Percentiles rank a stretch among this genome's conserved stretches.
Conservation (phyloP, 495 filamentous ascomycete genomes). For the Tuber brumale region DNA sequence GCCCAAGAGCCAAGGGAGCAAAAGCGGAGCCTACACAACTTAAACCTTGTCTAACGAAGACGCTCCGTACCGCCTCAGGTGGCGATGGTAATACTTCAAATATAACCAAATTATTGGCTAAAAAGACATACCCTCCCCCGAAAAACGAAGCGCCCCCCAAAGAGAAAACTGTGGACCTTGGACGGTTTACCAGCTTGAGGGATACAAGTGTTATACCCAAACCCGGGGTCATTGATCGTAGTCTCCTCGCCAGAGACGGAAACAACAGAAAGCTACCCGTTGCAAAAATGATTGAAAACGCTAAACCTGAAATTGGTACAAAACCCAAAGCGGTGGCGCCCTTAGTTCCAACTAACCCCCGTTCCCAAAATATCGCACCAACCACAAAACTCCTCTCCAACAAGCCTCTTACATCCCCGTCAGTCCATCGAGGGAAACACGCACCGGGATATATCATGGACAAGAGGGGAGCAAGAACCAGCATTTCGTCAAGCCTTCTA, state of each 20-base stretch:
- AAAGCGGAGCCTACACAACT: background rate
- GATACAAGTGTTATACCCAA: background rate
- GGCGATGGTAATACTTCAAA: background rate
- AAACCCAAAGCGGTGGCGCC: background rate
- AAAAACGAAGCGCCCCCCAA: background rate
- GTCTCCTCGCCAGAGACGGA: background rate
- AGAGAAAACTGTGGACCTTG: background rate
- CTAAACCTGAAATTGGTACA: background rate
- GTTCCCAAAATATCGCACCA: background rate
- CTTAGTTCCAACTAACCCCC: background rate
- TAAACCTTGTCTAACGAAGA: background rate
- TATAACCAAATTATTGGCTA: background rate
- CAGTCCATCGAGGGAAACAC: background rate
- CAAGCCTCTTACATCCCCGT: background rate
- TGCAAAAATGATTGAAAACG: background rate
- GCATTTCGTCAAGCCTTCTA: constrained; percentile 15
- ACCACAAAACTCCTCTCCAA: background rate
- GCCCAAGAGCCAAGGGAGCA: background rate
- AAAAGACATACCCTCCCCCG: background rate
- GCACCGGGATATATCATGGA: background rate
- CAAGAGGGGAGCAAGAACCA: background rate
- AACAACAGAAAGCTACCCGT: background rate
- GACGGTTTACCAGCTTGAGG: background rate
- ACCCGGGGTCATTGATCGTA: background rate
- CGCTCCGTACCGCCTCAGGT: background rate